These are phyloP conservation scores for Dendrobium chrysotoxum DNA, from an alignment of 106 monocot genomes.

Conservation along the genomic window DNA sequence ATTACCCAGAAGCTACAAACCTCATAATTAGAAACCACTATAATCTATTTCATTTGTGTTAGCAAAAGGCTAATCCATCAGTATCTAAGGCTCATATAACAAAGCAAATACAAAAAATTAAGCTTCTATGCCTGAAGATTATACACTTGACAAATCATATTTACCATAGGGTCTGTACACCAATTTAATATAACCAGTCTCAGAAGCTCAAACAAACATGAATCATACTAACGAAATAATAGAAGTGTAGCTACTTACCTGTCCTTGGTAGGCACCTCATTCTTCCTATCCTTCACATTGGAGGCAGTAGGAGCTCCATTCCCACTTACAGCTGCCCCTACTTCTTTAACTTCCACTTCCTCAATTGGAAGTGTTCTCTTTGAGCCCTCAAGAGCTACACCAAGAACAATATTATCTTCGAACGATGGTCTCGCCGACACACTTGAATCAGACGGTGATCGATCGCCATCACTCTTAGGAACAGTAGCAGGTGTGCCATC, in stretches of 20 bases:
- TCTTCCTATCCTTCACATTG: slow-evolving; percentile 37
- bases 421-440: slow-evolving; percentile 25
- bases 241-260: neutral
- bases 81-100: too few relatives aligned
- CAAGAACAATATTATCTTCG: slow-evolving; percentile 63
- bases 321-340: slow-evolving; percentile 20
- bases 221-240: too few relatives aligned
- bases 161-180: too few relatives aligned
- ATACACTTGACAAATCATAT: too few relatives aligned
- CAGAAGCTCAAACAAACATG: too few relatives aligned
- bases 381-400: slow-evolving; percentile 57
- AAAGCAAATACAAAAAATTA: too few relatives aligned
- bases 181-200: too few relatives aligned
- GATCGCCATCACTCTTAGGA: slow-evolving; percentile 24
- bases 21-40: too few relatives aligned
- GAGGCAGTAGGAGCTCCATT: slow-evolving; percentile 32
- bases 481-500: neutral
- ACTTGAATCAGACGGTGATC: slow-evolving; percentile 10
- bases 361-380: slow-evolving; percentile 60
- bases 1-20: too few relatives aligned
- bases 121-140: too few relatives aligned
- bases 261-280: neutral
- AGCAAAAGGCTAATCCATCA: too few relatives aligned
- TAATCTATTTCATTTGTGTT: too few relatives aligned
- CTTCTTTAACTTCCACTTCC: slow-evolving; percentile 42